phyloP scores from a whole-genome alignment of 768 basidiomycete genomes.

The Lentinula detonsa region DNA sequence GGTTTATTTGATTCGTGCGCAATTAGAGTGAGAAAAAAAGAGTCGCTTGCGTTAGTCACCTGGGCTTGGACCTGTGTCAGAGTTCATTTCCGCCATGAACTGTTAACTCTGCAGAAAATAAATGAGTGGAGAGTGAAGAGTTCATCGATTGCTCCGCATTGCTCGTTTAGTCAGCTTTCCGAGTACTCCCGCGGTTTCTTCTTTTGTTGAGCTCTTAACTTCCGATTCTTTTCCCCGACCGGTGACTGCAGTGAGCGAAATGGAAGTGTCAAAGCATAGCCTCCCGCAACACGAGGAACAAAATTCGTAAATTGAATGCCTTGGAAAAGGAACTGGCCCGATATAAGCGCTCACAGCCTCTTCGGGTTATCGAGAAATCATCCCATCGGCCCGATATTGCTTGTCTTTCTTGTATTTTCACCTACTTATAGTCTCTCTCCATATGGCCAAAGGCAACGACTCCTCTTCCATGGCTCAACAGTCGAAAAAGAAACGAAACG shows the following conservation, averaged over 20 bases:
- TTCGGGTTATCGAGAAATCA: neutral
- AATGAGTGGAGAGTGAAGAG: neutral
- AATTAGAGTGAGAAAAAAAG: too few species aligned
- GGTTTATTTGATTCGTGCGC: too few species aligned
- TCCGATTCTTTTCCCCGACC: neutral
- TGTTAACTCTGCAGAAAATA: neutral
- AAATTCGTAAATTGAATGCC: neutral
- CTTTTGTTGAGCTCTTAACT: neutral
- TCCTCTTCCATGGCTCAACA: slow-evolving; percentile 43
- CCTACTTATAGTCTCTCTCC: slow-evolving; percentile 8
- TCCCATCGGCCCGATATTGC: neutral
- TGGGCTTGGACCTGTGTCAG: neutral
- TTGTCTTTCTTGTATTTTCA: slow-evolving; percentile 1
- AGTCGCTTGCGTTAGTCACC: too few species aligned
- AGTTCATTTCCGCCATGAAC: neutral
- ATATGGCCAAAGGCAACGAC: slow-evolving; percentile 49
- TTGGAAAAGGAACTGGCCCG: neutral
- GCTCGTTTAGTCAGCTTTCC: neutral
- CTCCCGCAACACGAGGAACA: neutral
- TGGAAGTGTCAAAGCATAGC: neutral
- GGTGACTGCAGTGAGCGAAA: neutral
- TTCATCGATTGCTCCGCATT: neutral
- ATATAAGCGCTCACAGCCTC: neutral
- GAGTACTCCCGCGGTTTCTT: neutral
- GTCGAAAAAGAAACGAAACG: slow-evolving; percentile 70